Evolutionary conservation across 495 filamentous ascomycete genomes (phyloP).

Genomic region (Hyaloscypha finlandica): DNA sequence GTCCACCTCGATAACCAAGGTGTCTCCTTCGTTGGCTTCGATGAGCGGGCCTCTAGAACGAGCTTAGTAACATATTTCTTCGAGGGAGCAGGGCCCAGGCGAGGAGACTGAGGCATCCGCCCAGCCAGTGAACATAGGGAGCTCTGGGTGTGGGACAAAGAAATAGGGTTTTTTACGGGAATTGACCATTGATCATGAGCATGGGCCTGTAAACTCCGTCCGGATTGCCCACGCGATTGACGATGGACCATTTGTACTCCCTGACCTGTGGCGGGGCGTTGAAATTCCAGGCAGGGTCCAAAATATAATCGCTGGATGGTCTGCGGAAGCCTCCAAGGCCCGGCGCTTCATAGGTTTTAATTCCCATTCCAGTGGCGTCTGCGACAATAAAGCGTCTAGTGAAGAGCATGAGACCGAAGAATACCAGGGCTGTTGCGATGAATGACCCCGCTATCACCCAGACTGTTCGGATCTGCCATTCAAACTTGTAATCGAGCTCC

Average conservation of each 20-base stretch:
- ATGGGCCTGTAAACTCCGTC: conserved; percentile 54
- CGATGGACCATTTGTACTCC: conserved; percentile 51
- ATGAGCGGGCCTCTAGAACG: conserved; percentile 48
- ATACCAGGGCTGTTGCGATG: conserved; percentile 17
- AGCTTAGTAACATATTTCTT: no score
- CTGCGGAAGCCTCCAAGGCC: conserved; percentile 30
- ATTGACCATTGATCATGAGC: conserved; percentile 56
- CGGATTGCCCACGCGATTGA: conserved; percentile 51
- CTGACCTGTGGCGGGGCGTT: conserved; percentile 37
- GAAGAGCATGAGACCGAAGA: conserved; percentile 21
- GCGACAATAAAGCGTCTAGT: conserved; percentile 26
- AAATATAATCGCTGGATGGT: conserved; percentile 42
- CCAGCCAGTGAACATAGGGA: no score
- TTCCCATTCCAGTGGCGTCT: background rate
- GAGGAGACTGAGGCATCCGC: no score
- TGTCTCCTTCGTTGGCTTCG: conserved; percentile 51
- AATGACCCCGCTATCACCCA: conserved; percentile 29
- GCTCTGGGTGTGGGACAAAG: no score
- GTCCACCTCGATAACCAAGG: conserved; percentile 45
- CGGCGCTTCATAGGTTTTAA: background rate
- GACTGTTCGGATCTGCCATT: conserved; percentile 33
- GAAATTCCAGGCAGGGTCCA: conserved; percentile 50
- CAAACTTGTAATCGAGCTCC: conserved; percentile 23
- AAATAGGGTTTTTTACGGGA: conserved; percentile 34
- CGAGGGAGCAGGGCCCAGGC: no score